phyloP scores from a whole-genome alignment of 2,329 filamentous ascomycete species.

The Cladosporium oxysporum region DNA sequence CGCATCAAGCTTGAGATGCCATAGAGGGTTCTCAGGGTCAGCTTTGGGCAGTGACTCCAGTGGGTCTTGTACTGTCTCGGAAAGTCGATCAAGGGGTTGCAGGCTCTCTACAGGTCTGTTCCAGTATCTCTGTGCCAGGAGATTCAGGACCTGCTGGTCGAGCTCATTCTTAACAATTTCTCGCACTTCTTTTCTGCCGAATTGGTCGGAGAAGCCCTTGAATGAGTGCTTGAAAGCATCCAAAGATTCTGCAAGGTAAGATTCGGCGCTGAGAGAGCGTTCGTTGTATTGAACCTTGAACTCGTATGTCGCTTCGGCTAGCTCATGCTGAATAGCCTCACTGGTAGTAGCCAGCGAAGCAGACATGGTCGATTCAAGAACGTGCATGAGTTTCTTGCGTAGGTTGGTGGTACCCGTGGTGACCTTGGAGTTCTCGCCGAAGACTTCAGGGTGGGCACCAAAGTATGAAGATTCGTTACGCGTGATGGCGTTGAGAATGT shows the following conservation, averaged over 20 bases:
- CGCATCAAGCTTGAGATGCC: constrained; percentile 91
- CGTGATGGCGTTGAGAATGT: constrained; percentile 76
- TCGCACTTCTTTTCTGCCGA: constrained; percentile 85
- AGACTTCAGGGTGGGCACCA: constrained; percentile 76
- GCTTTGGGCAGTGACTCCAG: constrained; percentile 76
- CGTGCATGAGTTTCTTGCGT: constrained; percentile 94
- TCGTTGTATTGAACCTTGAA: constrained; percentile 99
- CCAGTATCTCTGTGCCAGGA: constrained; percentile 94
- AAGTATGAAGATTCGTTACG: constrained; percentile 91
- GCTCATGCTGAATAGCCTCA: constrained; percentile 89
- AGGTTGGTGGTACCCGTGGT: constrained; percentile 81
- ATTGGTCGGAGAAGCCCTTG: constrained; percentile 86
- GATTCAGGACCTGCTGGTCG: constrained; percentile 90
- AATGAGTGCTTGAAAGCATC: constrained; percentile 98
- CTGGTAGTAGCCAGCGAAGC: constrained; percentile 84
- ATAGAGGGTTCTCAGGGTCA: constrained; percentile 81
- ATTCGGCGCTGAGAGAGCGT: constrained; percentile 88
- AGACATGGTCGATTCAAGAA: constrained; percentile 96
- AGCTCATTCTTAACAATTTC: constrained; percentile 88
- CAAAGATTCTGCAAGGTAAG: constrained; percentile 90
- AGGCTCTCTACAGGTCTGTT: constrained; percentile 91
- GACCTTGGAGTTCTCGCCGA: constrained; percentile 71
- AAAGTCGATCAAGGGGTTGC: constrained; percentile 45
- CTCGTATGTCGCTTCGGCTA: constrained; percentile 96
- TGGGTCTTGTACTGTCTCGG: constrained; percentile 33